Percentiles rank a stretch among this genome's conserved stretches.
phyloP scores from a whole-genome alignment of 2,329 filamentous ascomycete species.

The Xylaria sp. region DNA sequence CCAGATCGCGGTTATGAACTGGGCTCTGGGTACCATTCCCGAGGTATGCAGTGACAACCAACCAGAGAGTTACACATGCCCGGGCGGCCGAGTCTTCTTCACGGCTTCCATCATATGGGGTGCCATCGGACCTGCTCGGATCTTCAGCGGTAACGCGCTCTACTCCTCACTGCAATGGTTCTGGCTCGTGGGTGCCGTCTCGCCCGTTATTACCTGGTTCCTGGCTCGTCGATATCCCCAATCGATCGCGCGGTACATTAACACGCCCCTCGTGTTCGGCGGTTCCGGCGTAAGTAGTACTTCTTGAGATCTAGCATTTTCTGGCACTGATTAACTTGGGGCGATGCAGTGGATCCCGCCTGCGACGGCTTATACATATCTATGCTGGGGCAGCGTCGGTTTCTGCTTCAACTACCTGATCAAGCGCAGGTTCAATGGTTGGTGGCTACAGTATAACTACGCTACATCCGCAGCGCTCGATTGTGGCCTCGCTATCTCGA shows the following conservation, averaged over 20 bases:
- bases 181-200: constrained; percentile 73
- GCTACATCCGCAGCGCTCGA: constrained; percentile 78
- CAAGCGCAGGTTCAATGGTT: constrained; percentile 72
- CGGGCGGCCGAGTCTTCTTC: constrained; percentile 68
- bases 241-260: constrained; percentile 72
- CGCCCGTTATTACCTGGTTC: constrained; percentile 73
- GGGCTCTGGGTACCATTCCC: constrained; percentile 70
- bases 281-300: constrained; percentile 58
- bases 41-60: constrained; percentile 68
- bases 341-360: constrained; percentile 66
- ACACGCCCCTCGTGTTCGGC: constrained; percentile 75
- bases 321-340: background rate
- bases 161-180: constrained; percentile 76
- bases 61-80: constrained; percentile 67
- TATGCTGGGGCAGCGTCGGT: constrained; percentile 76
- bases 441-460: constrained; percentile 85
- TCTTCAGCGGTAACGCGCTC: constrained; percentile 72
- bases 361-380: constrained; percentile 76
- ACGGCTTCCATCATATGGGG: constrained; percentile 79
- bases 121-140: constrained; percentile 75
- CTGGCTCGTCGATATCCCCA: constrained; percentile 71
- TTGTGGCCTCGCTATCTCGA: constrained; percentile 72
- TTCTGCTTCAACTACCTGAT: constrained; percentile 76
- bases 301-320: too few species aligned
- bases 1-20: constrained; percentile 73